Base-by-base conservation (phyloP, 148 eudicot species). In the Rhododendron ovatum region DNA sequence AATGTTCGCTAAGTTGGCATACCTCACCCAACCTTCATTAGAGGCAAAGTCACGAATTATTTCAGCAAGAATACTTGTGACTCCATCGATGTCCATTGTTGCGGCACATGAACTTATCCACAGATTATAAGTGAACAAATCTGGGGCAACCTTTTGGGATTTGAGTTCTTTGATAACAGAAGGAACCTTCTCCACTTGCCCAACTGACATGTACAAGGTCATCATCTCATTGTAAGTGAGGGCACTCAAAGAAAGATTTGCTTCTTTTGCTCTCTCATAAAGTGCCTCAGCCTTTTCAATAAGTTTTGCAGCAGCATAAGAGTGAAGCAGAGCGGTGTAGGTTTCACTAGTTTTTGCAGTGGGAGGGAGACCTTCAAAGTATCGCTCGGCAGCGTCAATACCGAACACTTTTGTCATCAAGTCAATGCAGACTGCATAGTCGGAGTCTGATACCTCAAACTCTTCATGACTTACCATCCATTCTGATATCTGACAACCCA, bases 91-190 rank as follows among this genome's bases (percentile, higher is more conserved):
- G 86, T 97, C 87, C 47, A 97, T 86, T 87, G 85, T 74, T 81
- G 98, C 94, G 86, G 99, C 99, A 94, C 89, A 91, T 73, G 99
- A 94, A 90, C 98, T 95, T 86, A 94, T 86, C 98, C 98, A 94
- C 67, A 97, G 90, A 89, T 97, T 95, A 85, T 95, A 97, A 83
- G 98, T 95, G 80, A 91, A 97, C 50, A 97, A 89, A 88, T 97
- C 99, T 3, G 95, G 98, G 22, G 90, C 88, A 84, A 95, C 90
- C 2, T 92, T 93, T 22, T 89, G 91, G 67, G 74, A 83, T 90
- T 97, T 94, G 83, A 97, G 59, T 57, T 95, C 98, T 86, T 93
- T 89, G 43, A 97, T 89, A 76, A 97, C 92, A 69, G 74, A 89
- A 87, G 95, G 83, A 59, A 97, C 98, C 93, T 93, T 97, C 87